Evolutionary conservation across 106 monocot species (phyloP).

Genomic region (Platanthera zijinensis): DNA sequence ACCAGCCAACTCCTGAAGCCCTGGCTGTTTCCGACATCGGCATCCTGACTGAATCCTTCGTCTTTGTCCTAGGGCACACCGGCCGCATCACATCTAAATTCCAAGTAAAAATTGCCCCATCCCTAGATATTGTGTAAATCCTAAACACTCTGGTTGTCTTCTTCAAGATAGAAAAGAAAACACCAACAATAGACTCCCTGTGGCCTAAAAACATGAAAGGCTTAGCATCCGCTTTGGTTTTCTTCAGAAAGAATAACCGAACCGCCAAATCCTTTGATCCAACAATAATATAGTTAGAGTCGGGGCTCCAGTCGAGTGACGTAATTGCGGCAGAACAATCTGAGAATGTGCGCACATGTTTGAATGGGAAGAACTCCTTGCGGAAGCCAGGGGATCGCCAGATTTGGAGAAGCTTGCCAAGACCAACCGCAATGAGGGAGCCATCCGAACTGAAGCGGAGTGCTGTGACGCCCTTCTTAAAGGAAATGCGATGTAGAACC

Average conservation of each 20-base stretch:
- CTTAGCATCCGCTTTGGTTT: too few species aligned
- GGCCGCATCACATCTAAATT: too few species aligned
- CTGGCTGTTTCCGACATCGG: too few species aligned
- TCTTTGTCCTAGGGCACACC: too few species aligned
- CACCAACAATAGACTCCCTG: slow-evolving; percentile 67
- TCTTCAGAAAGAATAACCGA: too few species aligned
- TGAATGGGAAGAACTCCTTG: slow-evolving; percentile 83
- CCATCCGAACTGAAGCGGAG: slow-evolving; percentile 73
- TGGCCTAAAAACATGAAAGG: too few species aligned
- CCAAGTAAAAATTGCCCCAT: slow-evolving; percentile 91
- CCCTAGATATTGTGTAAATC: slow-evolving; percentile 59
- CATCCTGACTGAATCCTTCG: too few species aligned
- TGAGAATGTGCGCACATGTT: slow-evolving; percentile 54
- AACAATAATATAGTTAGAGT: slow-evolving; percentile 55
- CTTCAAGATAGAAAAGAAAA: slow-evolving; percentile 62
- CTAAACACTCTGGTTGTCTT: slow-evolving; percentile 33
- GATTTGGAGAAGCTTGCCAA: slow-evolving; percentile 71
- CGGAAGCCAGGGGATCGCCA: slow-evolving; percentile 83
- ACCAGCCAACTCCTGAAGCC: too few species aligned
- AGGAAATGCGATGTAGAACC: slow-evolving; percentile 71
- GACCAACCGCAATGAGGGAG: slow-evolving; percentile 57
- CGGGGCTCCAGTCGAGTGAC: slow-evolving; percentile 69
- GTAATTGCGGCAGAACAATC: slow-evolving; percentile 45
- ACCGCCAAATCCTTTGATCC: too few species aligned
- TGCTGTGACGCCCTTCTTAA: slow-evolving; percentile 53